Conservation (phyloP, 208 protist genomes). For the Crithidia fasciculata region DNA sequence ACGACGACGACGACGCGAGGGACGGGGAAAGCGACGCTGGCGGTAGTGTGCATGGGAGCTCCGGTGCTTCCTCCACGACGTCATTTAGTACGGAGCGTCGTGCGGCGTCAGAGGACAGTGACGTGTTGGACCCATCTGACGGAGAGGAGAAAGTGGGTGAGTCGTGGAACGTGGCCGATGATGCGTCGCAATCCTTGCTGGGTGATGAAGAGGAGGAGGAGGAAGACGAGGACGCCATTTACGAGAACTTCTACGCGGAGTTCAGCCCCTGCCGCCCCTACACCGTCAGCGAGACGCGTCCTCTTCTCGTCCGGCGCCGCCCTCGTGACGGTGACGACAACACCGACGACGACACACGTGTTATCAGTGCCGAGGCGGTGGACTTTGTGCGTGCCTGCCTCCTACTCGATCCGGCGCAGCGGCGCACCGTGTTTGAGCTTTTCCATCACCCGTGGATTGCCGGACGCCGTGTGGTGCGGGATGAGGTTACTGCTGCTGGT, state of each 20-base stretch:
- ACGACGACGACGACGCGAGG: too few species aligned
- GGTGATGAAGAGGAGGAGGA: not conserved
- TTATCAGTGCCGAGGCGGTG: slow-evolving; percentile 50
- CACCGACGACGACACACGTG: not conserved
- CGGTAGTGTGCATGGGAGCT: too few species aligned
- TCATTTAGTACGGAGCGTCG: too few species aligned
- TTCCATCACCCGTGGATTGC: slow-evolving; percentile 67
- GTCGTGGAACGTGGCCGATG: too few species aligned
- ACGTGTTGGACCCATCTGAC: too few species aligned
- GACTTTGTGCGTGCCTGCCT: slow-evolving; percentile 70
- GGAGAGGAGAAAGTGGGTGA: too few species aligned
- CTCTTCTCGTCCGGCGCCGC: not conserved
- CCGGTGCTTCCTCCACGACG: too few species aligned
- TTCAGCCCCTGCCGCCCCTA: slow-evolving; percentile 26
- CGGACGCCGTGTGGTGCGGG: not conserved
- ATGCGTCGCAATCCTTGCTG: too few species aligned
- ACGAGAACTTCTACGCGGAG: slow-evolving; percentile 32
- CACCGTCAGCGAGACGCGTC: slow-evolving; percentile 16
- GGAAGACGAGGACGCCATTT: slow-evolving; percentile 15
- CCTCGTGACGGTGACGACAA: too few species aligned
- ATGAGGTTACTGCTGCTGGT: not conserved
- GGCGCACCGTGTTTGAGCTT: slow-evolving; percentile 59
- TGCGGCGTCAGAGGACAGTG: too few species aligned
- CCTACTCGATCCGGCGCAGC: slow-evolving; percentile 37
- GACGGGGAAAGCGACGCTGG: too few species aligned